Evolutionary conservation across 23 red algal genomes (phyloP), one percentile per base, ranked within the genome.

Genomic region (Gracilaria domingensis): DNA sequence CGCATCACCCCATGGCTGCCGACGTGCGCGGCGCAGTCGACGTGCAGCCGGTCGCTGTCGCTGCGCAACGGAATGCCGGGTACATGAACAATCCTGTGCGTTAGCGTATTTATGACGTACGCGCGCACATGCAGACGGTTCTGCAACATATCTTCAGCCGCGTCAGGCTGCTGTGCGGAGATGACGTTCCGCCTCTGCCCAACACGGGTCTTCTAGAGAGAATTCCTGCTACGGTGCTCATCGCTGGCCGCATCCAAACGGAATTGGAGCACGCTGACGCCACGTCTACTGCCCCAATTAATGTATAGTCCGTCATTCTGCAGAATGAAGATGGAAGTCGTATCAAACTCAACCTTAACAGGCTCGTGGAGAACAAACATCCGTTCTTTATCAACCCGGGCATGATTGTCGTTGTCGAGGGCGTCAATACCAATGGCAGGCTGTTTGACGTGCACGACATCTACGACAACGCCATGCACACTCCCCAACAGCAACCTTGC

Each of bases 381-480:
- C 89, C 89, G 16, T 53, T 92, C 7, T 92, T 84, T 24, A 36
- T 92, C 12, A 49, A 55, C 30, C 79, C 89, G 2, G 89, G 89
- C 45, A 84, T 84, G 79, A 34, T 92, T 60, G 89, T 84, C 38
- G 58, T 84, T 17, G 89, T 92, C 25, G 89, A 92, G 54, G 89
- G 89, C 45, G 66, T 92, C 20, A 92, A 92, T 49, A 92, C 89
- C 12, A 92, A 92, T 77, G 79, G 89, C 2, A 53, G 79, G 11
- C 32, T 83, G 48, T 74, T 84, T 84, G 48, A 83, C 38, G 89
- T 92, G 4, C 89, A 92, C 34, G 89, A 79, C 50, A 58, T 92
- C 23, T 84, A 92, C 49, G 89, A 92, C 42, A 92, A 92, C 66
- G 62, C 79, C 20, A 92, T 92, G 62, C 66, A 37, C 4, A n/a